Percentiles rank a stretch among this genome's conserved stretches.
Conservation (phyloP, 768 basidiomycete genomes). For the Tremella mesenterica region DNA sequence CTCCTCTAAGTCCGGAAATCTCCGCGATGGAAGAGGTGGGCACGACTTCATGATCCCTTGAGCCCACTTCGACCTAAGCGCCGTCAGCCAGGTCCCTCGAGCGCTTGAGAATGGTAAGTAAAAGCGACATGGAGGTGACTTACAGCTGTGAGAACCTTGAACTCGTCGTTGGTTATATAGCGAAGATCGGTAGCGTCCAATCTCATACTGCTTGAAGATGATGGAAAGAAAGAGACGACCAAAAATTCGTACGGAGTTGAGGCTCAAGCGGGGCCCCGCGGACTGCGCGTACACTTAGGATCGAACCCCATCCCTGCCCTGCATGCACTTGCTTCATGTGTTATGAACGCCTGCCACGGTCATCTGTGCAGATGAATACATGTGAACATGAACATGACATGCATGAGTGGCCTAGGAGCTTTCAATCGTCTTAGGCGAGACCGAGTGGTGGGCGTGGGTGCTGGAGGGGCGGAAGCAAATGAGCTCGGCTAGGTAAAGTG, state of each 20-base stretch:
- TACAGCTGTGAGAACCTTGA: constrained; percentile 91
- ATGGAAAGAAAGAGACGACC: no score
- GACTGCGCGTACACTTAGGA: no score
- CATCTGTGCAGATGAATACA: no score
- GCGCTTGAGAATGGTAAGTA: background rate
- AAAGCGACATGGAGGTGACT: constrained; percentile 14
- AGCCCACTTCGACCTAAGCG: constrained; percentile 88
- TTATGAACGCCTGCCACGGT: no score
- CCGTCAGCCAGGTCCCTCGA: background rate
- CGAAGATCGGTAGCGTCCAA: constrained; percentile 88
- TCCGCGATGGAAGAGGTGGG: constrained; percentile 81
- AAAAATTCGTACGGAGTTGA: background rate
- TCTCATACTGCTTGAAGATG: constrained; percentile 63
- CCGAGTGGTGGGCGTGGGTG: no score
- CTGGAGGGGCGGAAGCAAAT: no score
- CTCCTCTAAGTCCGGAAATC: constrained; percentile 82
- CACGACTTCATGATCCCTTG: constrained; percentile 94
- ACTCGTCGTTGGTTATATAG: constrained; percentile 86
- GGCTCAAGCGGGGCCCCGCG: no score
- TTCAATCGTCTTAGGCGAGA: no score
- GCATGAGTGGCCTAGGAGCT: no score
- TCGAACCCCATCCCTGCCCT: background rate
- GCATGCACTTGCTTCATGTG: no score
- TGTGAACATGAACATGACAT: no score
- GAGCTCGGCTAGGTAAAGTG: no score